Evolutionary conservation across 208 protist genomes (phyloP).

Genomic region (Leishmania martiniquensis): DNA sequence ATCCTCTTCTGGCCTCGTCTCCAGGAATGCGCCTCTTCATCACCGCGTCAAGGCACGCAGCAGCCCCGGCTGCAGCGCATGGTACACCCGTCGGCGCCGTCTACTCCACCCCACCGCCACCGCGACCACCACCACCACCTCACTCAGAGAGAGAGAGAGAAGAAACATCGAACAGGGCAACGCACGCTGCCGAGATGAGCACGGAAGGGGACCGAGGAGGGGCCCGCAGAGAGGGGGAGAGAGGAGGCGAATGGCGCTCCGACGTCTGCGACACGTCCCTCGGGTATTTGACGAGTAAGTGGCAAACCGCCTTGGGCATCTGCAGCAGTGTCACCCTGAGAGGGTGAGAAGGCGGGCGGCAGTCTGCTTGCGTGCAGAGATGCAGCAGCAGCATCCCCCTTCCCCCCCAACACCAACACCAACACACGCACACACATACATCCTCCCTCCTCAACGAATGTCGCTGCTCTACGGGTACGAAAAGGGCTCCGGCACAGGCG

Average conservation of each 20-base stretch:
- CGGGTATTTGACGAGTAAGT: neutral
- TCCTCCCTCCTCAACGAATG: neutral
- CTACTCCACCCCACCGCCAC: too few species aligned
- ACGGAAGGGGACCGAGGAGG: neutral
- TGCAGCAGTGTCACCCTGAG: neutral
- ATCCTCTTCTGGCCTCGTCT: neutral
- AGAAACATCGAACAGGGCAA: neutral
- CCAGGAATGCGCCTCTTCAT: neutral
- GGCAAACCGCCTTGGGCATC: neutral
- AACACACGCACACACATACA: slow-evolving; percentile 8
- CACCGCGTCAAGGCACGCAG: neutral
- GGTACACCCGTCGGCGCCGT: neutral
- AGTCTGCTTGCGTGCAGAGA: neutral
- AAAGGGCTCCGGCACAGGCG: slow-evolving; percentile 79
- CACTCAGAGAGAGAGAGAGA: neutral
- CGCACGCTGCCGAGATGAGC: neutral
- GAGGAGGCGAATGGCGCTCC: too few species aligned
- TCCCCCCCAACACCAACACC: neutral
- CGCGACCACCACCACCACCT: too few species aligned
- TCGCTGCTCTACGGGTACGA: slow-evolving; percentile 57
- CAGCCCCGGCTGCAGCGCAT: neutral
- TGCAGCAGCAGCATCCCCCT: neutral
- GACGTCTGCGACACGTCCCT: neutral
- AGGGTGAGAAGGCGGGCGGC: neutral
- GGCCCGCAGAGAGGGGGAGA: neutral